These are phyloP conservation scores for Ettlia oleoabundans DNA, from an alignment of 139 green algal species.

Conservation along the genomic window DNA sequence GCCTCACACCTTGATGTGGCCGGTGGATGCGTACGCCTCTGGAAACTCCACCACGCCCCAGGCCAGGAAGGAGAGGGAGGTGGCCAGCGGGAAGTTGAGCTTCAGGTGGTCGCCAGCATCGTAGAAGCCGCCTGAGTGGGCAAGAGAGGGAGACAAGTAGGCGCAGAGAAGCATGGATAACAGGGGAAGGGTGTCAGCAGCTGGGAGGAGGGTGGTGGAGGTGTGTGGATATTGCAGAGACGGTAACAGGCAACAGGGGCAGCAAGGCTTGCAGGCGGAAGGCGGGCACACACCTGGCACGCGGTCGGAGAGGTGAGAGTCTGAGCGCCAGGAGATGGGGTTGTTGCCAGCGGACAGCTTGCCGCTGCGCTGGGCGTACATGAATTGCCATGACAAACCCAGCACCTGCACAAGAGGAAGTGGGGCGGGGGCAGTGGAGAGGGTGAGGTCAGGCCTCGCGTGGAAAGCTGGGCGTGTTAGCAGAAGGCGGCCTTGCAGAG, in stretches of 20 bases:
- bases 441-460: no score
- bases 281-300: slow-evolving; percentile 10
- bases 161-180: not conserved
- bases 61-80: slow-evolving; percentile 54
- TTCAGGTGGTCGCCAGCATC: slow-evolving; percentile 76
- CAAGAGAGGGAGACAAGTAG: no score
- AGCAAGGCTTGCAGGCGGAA: not conserved
- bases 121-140: slow-evolving; percentile 59
- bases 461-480: no score
- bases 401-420: slow-evolving; percentile 27
- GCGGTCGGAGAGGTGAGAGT: slow-evolving; percentile 56
- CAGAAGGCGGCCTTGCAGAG: not conserved
- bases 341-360: slow-evolving; percentile 32
- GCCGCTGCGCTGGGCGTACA: slow-evolving; percentile 59
- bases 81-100: slow-evolving; percentile 64
- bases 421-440: not conserved
- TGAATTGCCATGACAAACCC: slow-evolving; percentile 49
- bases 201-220: no score
- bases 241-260: no score
- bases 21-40: slow-evolving; percentile 32
- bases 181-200: no score
- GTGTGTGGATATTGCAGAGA: no score
- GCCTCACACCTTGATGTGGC: not conserved
- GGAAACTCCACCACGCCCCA: slow-evolving; percentile 70
- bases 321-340: slow-evolving; percentile 55